A percentile compares a stretch with the other conserved stretches of the same genome.
phyloP scores from a whole-genome alignment of 257 asterid species.

The Verbena officinalis region DNA sequence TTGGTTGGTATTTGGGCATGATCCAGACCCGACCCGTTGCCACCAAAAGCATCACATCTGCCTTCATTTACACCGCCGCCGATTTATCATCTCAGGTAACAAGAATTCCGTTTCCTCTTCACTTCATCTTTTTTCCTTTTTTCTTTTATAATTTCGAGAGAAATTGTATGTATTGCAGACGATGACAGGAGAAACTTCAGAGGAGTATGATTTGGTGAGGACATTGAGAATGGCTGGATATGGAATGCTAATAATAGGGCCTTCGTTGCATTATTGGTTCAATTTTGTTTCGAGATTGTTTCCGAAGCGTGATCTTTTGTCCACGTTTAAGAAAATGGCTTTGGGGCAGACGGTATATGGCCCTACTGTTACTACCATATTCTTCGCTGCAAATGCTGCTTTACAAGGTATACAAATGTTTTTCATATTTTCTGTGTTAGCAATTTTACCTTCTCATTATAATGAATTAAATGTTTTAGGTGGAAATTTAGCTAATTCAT shows the following conservation, averaged over 20 bases:
- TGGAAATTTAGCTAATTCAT: neutral
- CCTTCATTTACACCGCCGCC: conserved; percentile 72
- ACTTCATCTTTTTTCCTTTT: neutral
- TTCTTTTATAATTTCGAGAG: neutral
- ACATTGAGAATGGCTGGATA: conserved; percentile 59
- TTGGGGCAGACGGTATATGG: conserved; percentile 82
- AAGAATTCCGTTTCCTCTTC: neutral
- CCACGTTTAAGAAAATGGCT: conserved; percentile 68
- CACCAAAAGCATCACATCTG: conserved; percentile 73
- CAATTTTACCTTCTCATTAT: neutral
- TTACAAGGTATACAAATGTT: conserved; percentile 62
- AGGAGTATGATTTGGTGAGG: conserved; percentile 43
- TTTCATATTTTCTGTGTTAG: neutral
- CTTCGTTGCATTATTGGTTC: conserved; percentile 57
- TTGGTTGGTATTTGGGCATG: conserved; percentile 76
- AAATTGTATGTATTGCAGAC: conserved; percentile 25
- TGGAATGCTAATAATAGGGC: conserved; percentile 49
- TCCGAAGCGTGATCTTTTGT: conserved; percentile 65
- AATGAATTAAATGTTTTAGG: neutral
- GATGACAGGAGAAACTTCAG: conserved; percentile 34
- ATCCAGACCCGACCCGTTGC: conserved; percentile 60
- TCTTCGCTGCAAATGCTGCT: conserved; percentile 82
- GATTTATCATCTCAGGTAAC: conserved; percentile 82
- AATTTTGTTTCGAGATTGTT: conserved; percentile 55
- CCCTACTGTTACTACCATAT: conserved; percentile 57